These are phyloP conservation scores for Meira miltonrushii DNA, from an alignment of 1,284 basidiomycete genomes.

Conservation along the genomic window DNA sequence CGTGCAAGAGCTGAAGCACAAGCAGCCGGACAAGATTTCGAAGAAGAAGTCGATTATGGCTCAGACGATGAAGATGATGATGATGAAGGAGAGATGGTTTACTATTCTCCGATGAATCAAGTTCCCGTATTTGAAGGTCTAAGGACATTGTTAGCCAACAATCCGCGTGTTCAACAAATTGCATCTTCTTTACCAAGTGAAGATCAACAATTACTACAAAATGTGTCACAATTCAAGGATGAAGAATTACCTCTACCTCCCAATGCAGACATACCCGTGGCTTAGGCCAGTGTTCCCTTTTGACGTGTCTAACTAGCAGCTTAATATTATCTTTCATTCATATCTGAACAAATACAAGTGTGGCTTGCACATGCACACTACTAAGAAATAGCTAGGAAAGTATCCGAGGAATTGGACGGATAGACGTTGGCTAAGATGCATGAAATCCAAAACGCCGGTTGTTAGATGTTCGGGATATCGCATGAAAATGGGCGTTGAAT, in stretches of 20 bases:
- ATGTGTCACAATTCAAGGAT: constrained; percentile 9
- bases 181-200: not conserved
- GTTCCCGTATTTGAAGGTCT: constrained; percentile 12
- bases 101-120: constrained; percentile 10
- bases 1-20: constrained; percentile 23
- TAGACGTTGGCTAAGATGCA: too few species aligned
- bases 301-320: too few species aligned
- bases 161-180: not conserved
- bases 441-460: too few species aligned
- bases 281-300: too few species aligned
- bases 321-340: too few species aligned
- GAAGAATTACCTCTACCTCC: constrained; percentile 8
- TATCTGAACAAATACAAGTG: too few species aligned
- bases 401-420: too few species aligned
- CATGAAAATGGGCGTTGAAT: too few species aligned
- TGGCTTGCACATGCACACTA: too few species aligned
- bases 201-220: constrained; percentile 9
- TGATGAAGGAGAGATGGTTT: constrained; percentile 28
- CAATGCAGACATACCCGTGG: too few species aligned
- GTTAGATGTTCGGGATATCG: too few species aligned
- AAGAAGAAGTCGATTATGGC: constrained; percentile 38
- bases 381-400: too few species aligned
- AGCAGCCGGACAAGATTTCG: constrained; percentile 28
- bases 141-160: not conserved
- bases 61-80: constrained; percentile 35